phyloP scores from a whole-genome alignment of 495 filamentous ascomycete species.

The Parachaetomium inaequale region DNA sequence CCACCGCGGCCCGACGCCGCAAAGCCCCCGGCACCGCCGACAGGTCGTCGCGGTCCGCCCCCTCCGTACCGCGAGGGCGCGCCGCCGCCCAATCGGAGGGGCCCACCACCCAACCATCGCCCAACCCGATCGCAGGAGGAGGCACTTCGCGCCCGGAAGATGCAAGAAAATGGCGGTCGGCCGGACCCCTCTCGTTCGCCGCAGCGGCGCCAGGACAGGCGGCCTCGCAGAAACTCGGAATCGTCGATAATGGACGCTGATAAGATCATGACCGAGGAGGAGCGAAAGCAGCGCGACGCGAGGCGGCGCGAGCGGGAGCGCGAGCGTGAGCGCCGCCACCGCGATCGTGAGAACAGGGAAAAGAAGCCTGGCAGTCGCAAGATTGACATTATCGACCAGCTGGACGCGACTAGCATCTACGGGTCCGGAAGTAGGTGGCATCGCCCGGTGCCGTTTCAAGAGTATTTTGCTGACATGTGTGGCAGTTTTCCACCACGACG shows the following conservation, averaged over 20 bases:
- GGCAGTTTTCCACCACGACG: constrained; percentile 96
- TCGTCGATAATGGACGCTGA: constrained; percentile 75
- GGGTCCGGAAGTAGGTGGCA: constrained; percentile 79
- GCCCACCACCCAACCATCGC: constrained; percentile 50
- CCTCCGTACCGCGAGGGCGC: constrained; percentile 49
- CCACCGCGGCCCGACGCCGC: constrained; percentile 35
- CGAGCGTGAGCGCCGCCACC: no score
- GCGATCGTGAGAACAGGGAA: constrained; percentile 56
- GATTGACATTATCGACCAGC: constrained; percentile 92
- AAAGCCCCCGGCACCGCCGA: constrained; percentile 42
- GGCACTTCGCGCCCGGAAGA: constrained; percentile 45
- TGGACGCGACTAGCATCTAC: constrained; percentile 96
- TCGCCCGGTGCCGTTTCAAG: neutral
- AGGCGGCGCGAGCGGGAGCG: constrained; percentile 69
- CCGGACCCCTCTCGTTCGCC: constrained; percentile 38
- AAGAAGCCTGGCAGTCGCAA: constrained; percentile 58
- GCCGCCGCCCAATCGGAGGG: constrained; percentile 42
- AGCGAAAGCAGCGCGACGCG: constrained; percentile 68
- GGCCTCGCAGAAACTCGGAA: constrained; percentile 85
- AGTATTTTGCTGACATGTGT: constrained; percentile 15
- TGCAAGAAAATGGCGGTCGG: constrained; percentile 35
- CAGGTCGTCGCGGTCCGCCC: constrained; percentile 38
- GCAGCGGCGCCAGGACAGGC: constrained; percentile 43
- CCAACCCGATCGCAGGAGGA: constrained; percentile 62
- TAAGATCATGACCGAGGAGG: constrained; percentile 66